phyloP scores from a whole-genome alignment of 202 grass and related monocot genomes.

The Bolboschoenoplectus hybrid region DNA sequence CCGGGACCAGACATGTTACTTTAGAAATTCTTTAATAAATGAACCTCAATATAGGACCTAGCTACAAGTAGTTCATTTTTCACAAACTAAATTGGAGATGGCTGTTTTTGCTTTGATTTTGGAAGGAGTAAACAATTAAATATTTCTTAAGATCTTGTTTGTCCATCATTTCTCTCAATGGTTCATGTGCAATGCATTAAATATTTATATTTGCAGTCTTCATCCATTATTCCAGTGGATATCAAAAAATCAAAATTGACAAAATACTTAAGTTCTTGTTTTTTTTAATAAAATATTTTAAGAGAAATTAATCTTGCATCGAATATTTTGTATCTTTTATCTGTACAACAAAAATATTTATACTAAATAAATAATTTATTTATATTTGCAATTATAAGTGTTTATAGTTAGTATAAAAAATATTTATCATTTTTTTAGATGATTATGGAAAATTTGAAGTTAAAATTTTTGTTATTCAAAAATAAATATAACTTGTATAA shows the following conservation, averaged over 20 bases:
- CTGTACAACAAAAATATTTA: too few relatives aligned
- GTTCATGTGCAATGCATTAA: background rate
- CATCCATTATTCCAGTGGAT: background rate
- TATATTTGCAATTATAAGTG: too few relatives aligned
- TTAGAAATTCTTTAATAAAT: background rate
- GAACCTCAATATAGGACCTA: background rate
- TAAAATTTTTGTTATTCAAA: too few relatives aligned
- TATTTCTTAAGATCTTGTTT: background rate
- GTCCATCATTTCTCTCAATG: background rate
- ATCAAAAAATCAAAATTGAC: background rate
- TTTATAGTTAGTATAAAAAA: too few relatives aligned
- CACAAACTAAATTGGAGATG: background rate
- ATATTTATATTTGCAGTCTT: background rate
- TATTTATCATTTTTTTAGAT: too few relatives aligned
- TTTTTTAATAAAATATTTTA: background rate
- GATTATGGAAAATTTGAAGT: too few relatives aligned
- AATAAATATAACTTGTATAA: too few relatives aligned
- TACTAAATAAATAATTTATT: too few relatives aligned
- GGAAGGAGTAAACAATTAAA: background rate
- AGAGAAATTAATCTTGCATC: background rate
- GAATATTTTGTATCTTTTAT: too few relatives aligned
- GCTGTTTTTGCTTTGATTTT: background rate
- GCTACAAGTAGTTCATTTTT: background rate
- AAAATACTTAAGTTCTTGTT: background rate
- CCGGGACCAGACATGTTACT: background rate